Evolutionary conservation across 208 protist genomes (phyloP).

Genomic region (Leishmania major): DNA sequence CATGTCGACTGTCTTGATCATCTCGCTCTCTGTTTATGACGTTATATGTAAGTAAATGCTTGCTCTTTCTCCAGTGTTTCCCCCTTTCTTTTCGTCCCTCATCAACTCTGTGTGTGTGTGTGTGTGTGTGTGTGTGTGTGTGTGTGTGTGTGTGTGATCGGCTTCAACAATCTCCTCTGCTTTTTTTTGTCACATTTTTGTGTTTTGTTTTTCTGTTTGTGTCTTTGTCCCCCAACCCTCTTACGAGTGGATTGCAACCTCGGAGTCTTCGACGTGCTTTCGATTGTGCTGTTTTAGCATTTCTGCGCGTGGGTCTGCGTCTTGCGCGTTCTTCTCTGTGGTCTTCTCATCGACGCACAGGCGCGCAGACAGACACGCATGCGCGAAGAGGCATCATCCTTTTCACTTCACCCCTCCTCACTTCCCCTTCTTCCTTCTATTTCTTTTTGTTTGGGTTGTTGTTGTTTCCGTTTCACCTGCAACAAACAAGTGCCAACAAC

Average conservation of each 20-base stretch:
- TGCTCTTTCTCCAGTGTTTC: neutral
- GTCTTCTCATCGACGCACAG: neutral
- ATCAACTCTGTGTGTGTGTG: neutral
- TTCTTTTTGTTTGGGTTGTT: neutral
- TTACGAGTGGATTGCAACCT: neutral
- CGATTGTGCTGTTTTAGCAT: neutral
- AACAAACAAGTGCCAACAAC: neutral
- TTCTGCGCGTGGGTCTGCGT: too few species aligned
- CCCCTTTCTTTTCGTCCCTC: neutral
- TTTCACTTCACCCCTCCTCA: neutral
- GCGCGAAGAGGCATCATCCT: neutral
- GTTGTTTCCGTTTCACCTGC: neutral
- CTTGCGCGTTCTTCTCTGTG: neutral
- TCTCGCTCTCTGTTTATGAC: neutral
- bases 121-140: neutral
- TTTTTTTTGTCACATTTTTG: neutral
- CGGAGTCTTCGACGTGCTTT: neutral
- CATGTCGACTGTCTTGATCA: neutral
- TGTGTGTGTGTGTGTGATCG: neutral
- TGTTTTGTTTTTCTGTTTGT: neutral
- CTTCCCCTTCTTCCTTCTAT: neutral
- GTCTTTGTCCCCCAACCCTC: neutral
- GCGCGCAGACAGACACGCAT: neutral
- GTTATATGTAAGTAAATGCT: neutral
- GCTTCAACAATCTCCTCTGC: neutral